These are phyloP conservation scores for Hygrocybe coccinea DNA, from an alignment of 768 basidiomycete species.

Conservation along the genomic window DNA sequence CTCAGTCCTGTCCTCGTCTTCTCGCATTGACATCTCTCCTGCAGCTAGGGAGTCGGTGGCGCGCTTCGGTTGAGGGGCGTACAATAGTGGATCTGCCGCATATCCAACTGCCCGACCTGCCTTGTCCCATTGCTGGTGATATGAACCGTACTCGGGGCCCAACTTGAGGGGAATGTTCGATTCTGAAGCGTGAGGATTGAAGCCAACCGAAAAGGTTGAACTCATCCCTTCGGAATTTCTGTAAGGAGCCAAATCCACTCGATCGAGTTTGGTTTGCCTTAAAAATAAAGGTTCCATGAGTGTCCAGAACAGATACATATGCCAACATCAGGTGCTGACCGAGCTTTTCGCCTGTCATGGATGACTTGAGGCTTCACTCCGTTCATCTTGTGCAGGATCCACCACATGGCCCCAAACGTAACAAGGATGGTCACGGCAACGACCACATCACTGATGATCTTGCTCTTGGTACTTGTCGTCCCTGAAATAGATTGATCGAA, in stretches of 20 bases:
- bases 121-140: constrained; percentile 51
- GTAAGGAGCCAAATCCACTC: constrained; percentile 18
- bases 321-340: constrained; percentile 35
- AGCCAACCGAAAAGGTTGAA: constrained; percentile 7
- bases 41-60: neutral
- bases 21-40: neutral
- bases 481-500: constrained; percentile 21
- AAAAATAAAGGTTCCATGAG: constrained; percentile 2
- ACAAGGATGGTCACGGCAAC: constrained; percentile 64
- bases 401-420: constrained; percentile 79
- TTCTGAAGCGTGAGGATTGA: constrained; percentile 35
- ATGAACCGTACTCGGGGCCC: constrained; percentile 20
- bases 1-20: neutral
- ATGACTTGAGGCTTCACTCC: constrained; percentile 62
- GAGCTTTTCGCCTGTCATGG: constrained; percentile 63
- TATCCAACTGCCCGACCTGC: constrained; percentile 47
- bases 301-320: neutral
- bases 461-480: constrained; percentile 42
- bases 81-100: constrained; percentile 39
- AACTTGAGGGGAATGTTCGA: constrained; percentile 43
- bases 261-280: constrained; percentile 52
- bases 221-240: neutral
- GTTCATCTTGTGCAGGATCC: constrained; percentile 70
- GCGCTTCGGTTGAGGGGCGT: constrained; percentile 47
- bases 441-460: constrained; percentile 65